Base-by-base conservation (phyloP, 2,329 filamentous ascomycete genomes). In the Ophiocordyceps camponoti-floridani region DNA sequence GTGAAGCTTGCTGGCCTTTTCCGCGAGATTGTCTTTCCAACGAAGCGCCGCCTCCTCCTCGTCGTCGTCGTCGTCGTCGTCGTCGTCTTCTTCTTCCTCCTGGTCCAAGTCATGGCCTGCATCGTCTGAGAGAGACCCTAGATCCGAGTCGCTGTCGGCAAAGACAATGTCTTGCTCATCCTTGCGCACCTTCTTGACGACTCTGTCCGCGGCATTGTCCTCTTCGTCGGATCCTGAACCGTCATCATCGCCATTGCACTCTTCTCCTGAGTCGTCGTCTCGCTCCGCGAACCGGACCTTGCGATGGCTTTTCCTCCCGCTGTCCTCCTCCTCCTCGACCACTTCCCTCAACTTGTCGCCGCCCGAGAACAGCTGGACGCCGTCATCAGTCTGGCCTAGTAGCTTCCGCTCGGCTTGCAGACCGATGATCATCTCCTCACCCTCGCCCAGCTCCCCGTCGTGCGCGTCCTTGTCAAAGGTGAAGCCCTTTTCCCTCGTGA, bases 71-170 rank as follows among this genome's bases (percentile, higher is more conserved):
- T 62, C 58, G n/a, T 75, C 73, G n/a, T 75, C 71, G 0, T 66
- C 62, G 18, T 66, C 65, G 16, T 14, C n/a, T 38, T 8, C 35
- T n/a, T n/a, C 35, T 10, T 38, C 35, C 18, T 38, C 35, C 14
- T 18, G 11, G 0, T 68, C 63, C 11, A 65, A 66, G 4, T 63
- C 67, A 0, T 63, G 65, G 4, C 66, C 23, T 23, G 23, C 64
- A 0, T 61, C 62, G 2, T 67, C 66, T 2, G 85, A 94, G 50
- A 95, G 63, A 4, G 89, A 94, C 7, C 91, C 91, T 4, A 98
- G 71, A 58, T 98, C 93, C 0, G 91, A 98, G 60, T 98, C 93
- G 56, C 86, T 94, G 56, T 98, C 91, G 13, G 91, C 91, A 65
- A 95, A 98, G 1, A 79, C 85, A 46, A 96, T 55, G 45, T 94